A percentile compares a stretch with the other conserved stretches of the same genome.
phyloP scores from a whole-genome alignment of 805 yeast genomes.

The Candida awuae region DNA sequence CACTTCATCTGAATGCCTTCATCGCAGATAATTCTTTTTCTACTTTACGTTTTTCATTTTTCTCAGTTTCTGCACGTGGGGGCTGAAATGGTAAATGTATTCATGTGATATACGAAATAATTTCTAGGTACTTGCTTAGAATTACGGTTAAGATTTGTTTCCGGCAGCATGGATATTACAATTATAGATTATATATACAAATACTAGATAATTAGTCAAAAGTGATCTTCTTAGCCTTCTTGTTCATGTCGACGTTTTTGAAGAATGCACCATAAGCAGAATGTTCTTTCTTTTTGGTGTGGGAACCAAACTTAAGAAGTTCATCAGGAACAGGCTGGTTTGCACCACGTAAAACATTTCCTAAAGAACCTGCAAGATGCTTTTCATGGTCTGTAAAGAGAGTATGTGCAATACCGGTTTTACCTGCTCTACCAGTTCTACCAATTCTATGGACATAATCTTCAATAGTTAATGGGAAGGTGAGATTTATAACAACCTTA shows the following conservation, averaged over 20 bases:
- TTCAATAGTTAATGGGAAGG: constrained; percentile 93
- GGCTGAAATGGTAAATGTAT: not conserved
- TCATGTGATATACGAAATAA: too few species aligned
- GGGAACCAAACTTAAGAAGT: constrained; percentile 89
- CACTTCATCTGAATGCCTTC: not conserved
- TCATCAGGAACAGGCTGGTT: constrained; percentile 95
- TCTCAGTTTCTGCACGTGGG: constrained; percentile 1
- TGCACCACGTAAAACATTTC: constrained; percentile 89
- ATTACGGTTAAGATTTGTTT: too few species aligned
- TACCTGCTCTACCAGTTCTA: constrained; percentile 99
- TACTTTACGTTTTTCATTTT: too few species aligned
- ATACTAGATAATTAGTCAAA: constrained; percentile 41
- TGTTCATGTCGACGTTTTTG: constrained; percentile 82
- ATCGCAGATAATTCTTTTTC: not conserved
- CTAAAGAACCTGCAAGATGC: constrained; percentile 88
- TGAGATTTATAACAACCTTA: constrained; percentile 92
- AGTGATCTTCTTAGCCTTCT: constrained; percentile 84
- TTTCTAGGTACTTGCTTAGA: too few species aligned
- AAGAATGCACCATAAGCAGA: constrained; percentile 97
- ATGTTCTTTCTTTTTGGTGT: constrained; percentile 95
- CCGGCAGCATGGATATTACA: too few species aligned
- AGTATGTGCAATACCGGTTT: constrained; percentile 90
- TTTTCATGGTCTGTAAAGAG: constrained; percentile 95
- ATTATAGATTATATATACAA: not conserved
- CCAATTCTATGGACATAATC: constrained; percentile 99